Percentiles rank a stretch among this genome's conserved stretches.
phyloP scores from a whole-genome alignment of 208 protist genomes.

The Trypanosoma cruzi region DNA sequence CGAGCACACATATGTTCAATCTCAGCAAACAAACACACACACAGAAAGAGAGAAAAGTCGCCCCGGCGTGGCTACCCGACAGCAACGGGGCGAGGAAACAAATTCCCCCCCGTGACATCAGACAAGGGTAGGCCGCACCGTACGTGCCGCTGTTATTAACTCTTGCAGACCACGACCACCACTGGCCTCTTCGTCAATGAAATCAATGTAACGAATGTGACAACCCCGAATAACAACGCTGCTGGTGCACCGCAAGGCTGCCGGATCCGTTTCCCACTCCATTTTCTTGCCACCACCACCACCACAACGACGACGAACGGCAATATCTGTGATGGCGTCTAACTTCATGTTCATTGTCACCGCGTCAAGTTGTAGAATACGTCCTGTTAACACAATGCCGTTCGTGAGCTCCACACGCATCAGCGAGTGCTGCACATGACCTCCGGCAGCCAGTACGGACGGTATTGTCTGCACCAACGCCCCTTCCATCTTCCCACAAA shows the following conservation, averaged over 20 bases:
- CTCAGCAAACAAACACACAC: no score
- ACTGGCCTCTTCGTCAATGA: constrained; percentile 48
- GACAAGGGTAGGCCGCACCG: constrained; percentile 18
- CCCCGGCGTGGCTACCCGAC: no score
- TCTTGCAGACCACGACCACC: constrained; percentile 53
- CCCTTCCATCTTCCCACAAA: constrained; percentile 11
- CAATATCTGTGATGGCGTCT: constrained; percentile 62
- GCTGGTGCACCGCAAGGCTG: constrained; percentile 56
- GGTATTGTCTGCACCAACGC: constrained; percentile 40
- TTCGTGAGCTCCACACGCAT: constrained; percentile 80
- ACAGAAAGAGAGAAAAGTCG: neutral
- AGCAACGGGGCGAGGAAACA: neutral
- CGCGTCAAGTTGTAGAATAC: constrained; percentile 67
- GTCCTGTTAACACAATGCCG: constrained; percentile 59
- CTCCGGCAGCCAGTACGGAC: constrained; percentile 43
- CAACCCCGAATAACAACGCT: constrained; percentile 70
- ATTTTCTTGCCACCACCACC: constrained; percentile 7
- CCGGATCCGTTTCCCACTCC: constrained; percentile 38
- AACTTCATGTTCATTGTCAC: constrained; percentile 80
- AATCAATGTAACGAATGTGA: constrained; percentile 68
- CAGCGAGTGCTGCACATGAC: constrained; percentile 47
- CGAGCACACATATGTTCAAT: no score
- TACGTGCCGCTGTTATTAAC: constrained; percentile 28
- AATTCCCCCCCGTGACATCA: neutral
- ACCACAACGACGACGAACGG: constrained; percentile 36